A percentile compares a stretch with the other conserved stretches of the same genome.
phyloP scores from a whole-genome alignment of 148 eudicot genomes.

The Hydrangea macrophylla region DNA sequence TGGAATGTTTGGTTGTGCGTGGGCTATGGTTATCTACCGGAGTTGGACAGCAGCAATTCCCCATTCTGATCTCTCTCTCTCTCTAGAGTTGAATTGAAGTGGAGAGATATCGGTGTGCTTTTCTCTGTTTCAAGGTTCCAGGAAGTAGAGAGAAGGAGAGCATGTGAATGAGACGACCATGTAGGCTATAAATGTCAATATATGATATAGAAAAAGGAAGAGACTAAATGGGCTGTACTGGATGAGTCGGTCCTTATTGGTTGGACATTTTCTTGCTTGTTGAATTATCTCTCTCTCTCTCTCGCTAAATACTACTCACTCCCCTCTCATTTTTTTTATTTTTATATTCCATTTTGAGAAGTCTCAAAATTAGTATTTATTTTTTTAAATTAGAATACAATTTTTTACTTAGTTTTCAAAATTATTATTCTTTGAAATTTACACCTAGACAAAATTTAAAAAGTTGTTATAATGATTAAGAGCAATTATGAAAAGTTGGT shows the following conservation, averaged over 20 bases:
- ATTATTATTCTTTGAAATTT: too few relatives aligned
- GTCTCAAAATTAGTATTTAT: too few relatives aligned
- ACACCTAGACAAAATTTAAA: too few relatives aligned
- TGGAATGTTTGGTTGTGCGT: conserved; percentile 13
- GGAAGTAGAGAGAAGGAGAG: conserved; percentile 6
- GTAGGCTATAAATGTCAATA: not conserved
- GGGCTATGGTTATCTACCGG: conserved; percentile 25
- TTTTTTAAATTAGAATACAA: too few relatives aligned
- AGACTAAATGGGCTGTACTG: too few relatives aligned
- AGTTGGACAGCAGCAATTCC: conserved; percentile 52
- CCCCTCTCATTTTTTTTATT: too few relatives aligned
- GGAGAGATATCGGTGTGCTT: not conserved
- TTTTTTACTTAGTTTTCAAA: too few relatives aligned
- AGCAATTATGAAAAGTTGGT: too few relatives aligned
- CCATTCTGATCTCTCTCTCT: conserved; percentile 26
- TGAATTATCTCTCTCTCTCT: not conserved
- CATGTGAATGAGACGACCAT: not conserved
- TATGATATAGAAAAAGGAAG: too few relatives aligned
- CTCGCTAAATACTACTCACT: too few relatives aligned
- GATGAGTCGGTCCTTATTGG: not conserved
- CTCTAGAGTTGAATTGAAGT: not conserved
- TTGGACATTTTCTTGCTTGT: not conserved
- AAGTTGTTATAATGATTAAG: too few relatives aligned
- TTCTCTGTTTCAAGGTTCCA: not conserved
- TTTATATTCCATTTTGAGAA: too few relatives aligned